Evolutionary conservation across 768 basidiomycete genomes (phyloP).

Genomic region (Ramaria sp.): DNA sequence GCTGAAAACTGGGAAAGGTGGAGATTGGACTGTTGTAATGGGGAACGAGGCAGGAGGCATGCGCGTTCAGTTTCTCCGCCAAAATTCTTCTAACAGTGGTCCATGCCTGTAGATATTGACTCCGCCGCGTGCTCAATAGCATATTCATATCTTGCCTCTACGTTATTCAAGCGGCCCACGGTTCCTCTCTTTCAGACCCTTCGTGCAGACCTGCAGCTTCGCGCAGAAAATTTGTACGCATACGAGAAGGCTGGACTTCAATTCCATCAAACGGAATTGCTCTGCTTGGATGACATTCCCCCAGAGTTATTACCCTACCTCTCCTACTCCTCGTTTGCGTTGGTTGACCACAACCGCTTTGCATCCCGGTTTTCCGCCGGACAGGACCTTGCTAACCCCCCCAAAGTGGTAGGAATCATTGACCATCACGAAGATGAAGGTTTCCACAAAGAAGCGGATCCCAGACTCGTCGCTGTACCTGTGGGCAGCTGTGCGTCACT

Average conservation of each 20-base stretch:
- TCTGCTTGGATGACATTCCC: constrained; percentile 61
- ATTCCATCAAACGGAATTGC: constrained; percentile 40
- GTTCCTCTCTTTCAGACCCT: constrained; percentile 68
- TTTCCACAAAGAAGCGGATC: constrained; percentile 47
- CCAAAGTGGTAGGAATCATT: constrained; percentile 63
- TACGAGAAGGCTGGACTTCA: constrained; percentile 48
- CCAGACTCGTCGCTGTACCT: constrained; percentile 51
- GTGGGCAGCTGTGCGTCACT: constrained; percentile 73
- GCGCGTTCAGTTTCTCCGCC: constrained; percentile 9
- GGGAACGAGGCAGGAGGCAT: constrained; percentile 96
- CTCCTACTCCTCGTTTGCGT: constrained; percentile 48
- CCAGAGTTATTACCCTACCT: constrained; percentile 20
- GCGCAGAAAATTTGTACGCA: constrained; percentile 81
- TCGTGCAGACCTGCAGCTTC: constrained; percentile 59
- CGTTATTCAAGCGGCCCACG: constrained; percentile 40
- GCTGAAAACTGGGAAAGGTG: constrained; percentile 32
- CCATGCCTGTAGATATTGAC: constrained; percentile 68
- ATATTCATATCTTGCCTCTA: constrained; percentile 65
- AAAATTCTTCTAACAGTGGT: not conserved
- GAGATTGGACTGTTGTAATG: constrained; percentile 79
- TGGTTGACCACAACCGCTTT: constrained; percentile 89
- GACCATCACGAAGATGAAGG: constrained; percentile 92
- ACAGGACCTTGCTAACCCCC: constrained; percentile 23
- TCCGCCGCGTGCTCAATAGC: constrained; percentile 78
- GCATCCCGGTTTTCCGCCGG: constrained; percentile 28